These are phyloP conservation scores for Maudiozyma bulderi DNA, from an alignment of 805 yeast genomes.

Conservation along the genomic window DNA sequence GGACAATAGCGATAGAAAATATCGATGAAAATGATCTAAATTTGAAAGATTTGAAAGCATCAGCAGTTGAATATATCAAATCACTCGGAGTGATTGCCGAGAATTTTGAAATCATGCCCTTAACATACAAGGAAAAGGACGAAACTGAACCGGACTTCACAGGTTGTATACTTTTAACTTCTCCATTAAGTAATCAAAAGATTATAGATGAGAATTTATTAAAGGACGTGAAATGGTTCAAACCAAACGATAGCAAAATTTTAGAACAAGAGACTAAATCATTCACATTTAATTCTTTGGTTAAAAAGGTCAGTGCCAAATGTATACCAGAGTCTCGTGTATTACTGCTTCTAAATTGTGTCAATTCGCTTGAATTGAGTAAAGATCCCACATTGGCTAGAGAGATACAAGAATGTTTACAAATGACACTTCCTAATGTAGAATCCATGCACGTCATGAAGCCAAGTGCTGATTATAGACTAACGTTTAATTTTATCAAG, in stretches of 20 bases:
- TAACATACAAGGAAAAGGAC: background rate
- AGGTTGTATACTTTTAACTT: background rate
- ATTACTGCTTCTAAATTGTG: slow-evolving; percentile 54
- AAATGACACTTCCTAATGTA: slow-evolving; percentile 31
- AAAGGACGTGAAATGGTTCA: slow-evolving; percentile 8
- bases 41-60: background rate
- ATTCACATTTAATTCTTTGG: slow-evolving; percentile 30
- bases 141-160: background rate
- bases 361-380: slow-evolving; percentile 53
- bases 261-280: slow-evolving; percentile 14
- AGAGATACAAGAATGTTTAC: slow-evolving; percentile 45
- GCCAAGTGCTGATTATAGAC: slow-evolving; percentile 36
- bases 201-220: background rate
- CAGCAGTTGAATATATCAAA: background rate
- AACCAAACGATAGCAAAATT: slow-evolving; percentile 15
- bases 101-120: background rate
- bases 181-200: background rate
- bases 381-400: slow-evolving; percentile 39
- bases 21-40: background rate
- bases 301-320: slow-evolving; percentile 26
- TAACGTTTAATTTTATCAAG: slow-evolving; percentile 37
- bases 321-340: slow-evolving; percentile 34
- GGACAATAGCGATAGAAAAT: slow-evolving; percentile 14
- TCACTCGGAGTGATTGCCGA: background rate
- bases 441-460: slow-evolving; percentile 50